phyloP scores from a whole-genome alignment of 345 rosid species.

The Cardamine occulta region DNA sequence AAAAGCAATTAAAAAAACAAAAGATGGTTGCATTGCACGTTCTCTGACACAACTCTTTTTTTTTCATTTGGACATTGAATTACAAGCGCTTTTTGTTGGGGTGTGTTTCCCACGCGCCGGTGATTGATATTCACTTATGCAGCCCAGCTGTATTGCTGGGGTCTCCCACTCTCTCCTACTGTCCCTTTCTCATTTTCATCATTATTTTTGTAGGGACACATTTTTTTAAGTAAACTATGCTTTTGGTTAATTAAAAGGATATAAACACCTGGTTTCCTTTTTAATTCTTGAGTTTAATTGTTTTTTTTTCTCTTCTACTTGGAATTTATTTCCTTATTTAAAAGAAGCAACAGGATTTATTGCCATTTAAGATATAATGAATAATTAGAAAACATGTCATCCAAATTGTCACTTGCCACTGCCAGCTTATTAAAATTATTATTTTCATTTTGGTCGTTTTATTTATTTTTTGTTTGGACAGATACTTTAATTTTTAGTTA shows the following conservation, averaged over 20 bases:
- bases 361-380: constrained; percentile 12
- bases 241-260: constrained; percentile 22
- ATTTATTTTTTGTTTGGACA: not conserved
- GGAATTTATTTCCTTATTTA: not conserved
- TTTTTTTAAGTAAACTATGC: constrained; percentile 16
- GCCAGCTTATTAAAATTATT: not conserved
- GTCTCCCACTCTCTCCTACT: constrained; percentile 44
- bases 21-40: constrained; percentile 46
- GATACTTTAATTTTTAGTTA: constrained; percentile 15
- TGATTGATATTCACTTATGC: constrained; percentile 44
- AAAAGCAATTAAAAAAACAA: not conserved
- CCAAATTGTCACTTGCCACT: constrained; percentile 29
- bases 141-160: constrained; percentile 49
- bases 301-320: constrained; percentile 18
- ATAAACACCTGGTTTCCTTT: constrained; percentile 19
- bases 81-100: constrained; percentile 12
- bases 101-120: not conserved
- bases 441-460: not conserved
- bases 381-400: constrained; percentile 33
- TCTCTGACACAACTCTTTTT: constrained; percentile 41
- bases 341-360: not conserved
- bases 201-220: constrained; percentile 44
- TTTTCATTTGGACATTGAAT: not conserved
- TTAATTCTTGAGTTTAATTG: constrained; percentile 9
- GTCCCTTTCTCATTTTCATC: constrained; percentile 47